Evolutionary conservation across 2,329 filamentous ascomycete genomes (phyloP).

Genomic region (Anisogramma anomala): DNA sequence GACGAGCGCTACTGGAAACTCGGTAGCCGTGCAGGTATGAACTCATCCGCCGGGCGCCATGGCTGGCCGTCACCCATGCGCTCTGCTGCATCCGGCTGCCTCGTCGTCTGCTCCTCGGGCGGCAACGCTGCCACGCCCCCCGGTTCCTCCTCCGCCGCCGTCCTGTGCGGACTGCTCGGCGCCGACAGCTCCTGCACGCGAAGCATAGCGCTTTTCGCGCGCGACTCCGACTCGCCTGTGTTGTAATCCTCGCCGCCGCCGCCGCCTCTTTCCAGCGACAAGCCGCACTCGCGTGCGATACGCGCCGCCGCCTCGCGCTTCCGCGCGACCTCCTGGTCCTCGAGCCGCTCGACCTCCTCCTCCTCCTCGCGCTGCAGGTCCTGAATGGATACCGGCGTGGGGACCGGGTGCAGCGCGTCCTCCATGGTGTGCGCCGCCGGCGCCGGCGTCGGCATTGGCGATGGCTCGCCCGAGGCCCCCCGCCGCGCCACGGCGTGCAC

Average conservation of each 20-base stretch:
- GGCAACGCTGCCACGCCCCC: no score
- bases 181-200: constrained; percentile 20
- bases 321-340: constrained; percentile 41
- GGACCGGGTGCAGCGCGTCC: constrained; percentile 26
- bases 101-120: constrained; percentile 1
- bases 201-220: constrained; percentile 23
- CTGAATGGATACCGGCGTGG: constrained; percentile 35
- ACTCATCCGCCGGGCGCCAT: constrained; percentile 22
- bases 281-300: constrained; percentile 38
- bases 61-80: constrained; percentile 12
- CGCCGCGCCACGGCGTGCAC: constrained; percentile 19
- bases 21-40: constrained; percentile 49
- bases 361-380: constrained; percentile 39
- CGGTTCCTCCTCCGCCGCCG: constrained; percentile 1
- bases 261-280: constrained; percentile 20
- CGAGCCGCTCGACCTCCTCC: constrained; percentile 36
- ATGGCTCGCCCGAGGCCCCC: constrained; percentile 17
- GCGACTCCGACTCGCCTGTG: constrained; percentile 25
- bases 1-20: constrained; percentile 34
- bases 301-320: constrained; percentile 41
- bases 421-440: constrained; percentile 18
- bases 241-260: constrained; percentile 19
- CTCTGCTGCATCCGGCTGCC: constrained; percentile 8
- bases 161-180: constrained; percentile 14
- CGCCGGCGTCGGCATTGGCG: constrained; percentile 13